Conservation (phyloP, 805 yeast genomes). For the Nakazawaea pomicola region DNA sequence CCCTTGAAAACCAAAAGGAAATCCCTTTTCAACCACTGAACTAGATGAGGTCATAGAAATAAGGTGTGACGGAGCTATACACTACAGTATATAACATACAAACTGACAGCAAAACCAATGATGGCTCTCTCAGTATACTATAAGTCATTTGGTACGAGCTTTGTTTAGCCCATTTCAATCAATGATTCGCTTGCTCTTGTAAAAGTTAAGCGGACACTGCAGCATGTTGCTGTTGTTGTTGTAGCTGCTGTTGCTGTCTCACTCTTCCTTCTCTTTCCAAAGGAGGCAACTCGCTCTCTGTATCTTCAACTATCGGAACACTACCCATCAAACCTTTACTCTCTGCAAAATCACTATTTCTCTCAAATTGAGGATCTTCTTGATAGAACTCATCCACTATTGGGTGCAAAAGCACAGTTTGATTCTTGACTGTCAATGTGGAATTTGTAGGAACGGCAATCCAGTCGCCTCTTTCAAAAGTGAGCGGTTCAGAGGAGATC, state of each 20-base stretch:
- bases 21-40: no score
- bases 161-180: no score
- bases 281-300: constrained; percentile 61
- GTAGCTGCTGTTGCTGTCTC: no score
- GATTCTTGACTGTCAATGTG: constrained; percentile 70
- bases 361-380: constrained; percentile 56
- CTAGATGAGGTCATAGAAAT: no score
- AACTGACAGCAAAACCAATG: no score
- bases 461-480: constrained; percentile 98
- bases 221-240: neutral
- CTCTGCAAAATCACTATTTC: constrained; percentile 81
- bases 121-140: no score
- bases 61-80: no score
- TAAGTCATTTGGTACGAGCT: no score
- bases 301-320: constrained; percentile 61
- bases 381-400: constrained; percentile 86
- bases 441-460: constrained; percentile 94
- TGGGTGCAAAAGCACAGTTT: constrained; percentile 88
- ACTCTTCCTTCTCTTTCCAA: constrained; percentile 66
- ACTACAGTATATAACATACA: no score
- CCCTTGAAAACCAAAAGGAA: no score
- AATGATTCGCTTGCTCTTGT: no score
- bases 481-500: constrained; percentile 92
- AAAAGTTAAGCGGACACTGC: no score
- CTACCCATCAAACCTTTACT: constrained; percentile 92